Evolutionary conservation across 129 eudicot genomes (phyloP).

Genomic region (Kitagawia praeruptora): DNA sequence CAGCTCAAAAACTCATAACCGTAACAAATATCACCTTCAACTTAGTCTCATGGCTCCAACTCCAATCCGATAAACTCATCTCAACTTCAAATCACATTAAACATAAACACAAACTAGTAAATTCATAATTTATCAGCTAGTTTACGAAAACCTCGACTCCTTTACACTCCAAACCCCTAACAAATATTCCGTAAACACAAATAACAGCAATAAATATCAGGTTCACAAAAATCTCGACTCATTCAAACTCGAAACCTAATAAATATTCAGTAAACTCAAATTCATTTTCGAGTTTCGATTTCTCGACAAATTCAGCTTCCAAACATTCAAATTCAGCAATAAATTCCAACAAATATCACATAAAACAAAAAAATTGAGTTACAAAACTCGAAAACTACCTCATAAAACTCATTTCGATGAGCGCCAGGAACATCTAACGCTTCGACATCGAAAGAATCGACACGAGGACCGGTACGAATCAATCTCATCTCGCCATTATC

Average conservation of each 20-base stretch:
- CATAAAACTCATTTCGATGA: constrained; percentile 33
- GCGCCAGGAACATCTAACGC: constrained; percentile 60
- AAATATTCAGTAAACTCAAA: background rate
- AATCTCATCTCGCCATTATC: constrained; percentile 30
- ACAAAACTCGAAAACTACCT: constrained; percentile 19
- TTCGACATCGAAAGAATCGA: constrained; percentile 63
- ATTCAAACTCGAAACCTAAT: too few species aligned
- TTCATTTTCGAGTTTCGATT: background rate
- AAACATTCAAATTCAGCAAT: background rate
- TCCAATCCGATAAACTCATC: too few species aligned
- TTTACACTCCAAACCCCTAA: too few species aligned
- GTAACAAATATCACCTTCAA: too few species aligned
- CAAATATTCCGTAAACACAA: background rate
- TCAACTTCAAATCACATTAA: too few species aligned
- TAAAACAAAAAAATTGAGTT: background rate
- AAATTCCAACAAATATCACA: background rate
- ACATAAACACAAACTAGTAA: background rate
- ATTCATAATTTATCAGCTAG: background rate
- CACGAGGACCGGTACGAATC: constrained; percentile 57
- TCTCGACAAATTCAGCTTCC: background rate
- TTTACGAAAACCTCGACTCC: too few species aligned
- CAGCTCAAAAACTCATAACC: background rate
- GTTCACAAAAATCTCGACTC: too few species aligned
- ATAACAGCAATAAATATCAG: background rate
- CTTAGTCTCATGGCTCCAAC: too few species aligned